Conservation (phyloP, 2,329 filamentous ascomycete species). For the Chrysoporthe austroafricana region DNA sequence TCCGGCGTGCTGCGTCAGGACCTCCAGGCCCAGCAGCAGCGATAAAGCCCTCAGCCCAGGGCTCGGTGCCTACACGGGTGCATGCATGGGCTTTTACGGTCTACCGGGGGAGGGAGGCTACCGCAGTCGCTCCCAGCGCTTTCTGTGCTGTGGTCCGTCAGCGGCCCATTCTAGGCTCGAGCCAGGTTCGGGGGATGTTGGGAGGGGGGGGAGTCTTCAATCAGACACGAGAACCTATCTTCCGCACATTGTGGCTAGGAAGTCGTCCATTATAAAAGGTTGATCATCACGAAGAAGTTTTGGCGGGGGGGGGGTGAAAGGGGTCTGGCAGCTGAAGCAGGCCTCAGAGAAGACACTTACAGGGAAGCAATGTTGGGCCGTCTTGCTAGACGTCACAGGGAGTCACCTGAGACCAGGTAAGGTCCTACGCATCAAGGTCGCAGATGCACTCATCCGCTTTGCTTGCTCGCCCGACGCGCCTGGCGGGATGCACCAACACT, state of each 20-base stretch:
- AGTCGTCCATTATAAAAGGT: slow-evolving; percentile 16
- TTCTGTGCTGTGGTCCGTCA: neutral
- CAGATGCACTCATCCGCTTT: no score
- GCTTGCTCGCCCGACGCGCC: no score
- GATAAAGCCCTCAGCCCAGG: no score
- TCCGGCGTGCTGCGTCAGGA: no score
- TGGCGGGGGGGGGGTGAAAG: neutral
- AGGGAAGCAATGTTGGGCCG: neutral
- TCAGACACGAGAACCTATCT: slow-evolving; percentile 5
- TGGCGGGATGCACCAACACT: no score
- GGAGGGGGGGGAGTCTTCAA: neutral
- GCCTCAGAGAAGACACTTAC: neutral
- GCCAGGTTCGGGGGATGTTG: neutral
- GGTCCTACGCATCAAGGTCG: no score
- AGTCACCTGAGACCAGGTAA: no score
- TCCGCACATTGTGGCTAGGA: slow-evolving; percentile 17
- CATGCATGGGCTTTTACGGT: no score
- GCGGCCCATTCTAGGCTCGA: neutral
- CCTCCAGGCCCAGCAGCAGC: no score
- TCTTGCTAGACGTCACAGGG: neutral
- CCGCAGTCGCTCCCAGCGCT: neutral
- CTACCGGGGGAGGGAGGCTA: no score
- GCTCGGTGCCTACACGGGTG: no score
- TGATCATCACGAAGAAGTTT: slow-evolving; percentile 11
- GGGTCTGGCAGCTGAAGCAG: neutral